phyloP scores from a whole-genome alignment of 345 rosid genomes.

The Linum lewisii region DNA sequence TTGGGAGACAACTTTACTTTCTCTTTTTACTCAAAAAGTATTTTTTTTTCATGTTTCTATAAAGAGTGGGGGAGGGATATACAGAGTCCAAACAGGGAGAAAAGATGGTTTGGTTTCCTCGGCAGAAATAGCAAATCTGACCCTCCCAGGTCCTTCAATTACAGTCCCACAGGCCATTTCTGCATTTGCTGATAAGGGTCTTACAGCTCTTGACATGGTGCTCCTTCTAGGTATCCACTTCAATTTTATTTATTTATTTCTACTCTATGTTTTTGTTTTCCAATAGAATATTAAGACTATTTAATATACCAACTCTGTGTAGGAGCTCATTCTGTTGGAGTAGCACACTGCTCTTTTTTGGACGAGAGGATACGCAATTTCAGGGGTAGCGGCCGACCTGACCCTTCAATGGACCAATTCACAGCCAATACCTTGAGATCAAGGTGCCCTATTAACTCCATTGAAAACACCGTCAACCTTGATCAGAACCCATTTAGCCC shows the following conservation, averaged over 20 bases:
- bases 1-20: no score
- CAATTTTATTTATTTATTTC: no score
- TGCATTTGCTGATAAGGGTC: not conserved
- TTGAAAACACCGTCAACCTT: constrained; percentile 21
- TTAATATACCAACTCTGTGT: not conserved
- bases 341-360: constrained; percentile 35
- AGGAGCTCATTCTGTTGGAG: constrained; percentile 54
- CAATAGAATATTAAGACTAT: no score
- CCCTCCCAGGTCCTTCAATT: constrained; percentile 23
- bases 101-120: constrained; percentile 27
- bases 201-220: not conserved
- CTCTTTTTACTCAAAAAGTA: no score
- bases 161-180: not conserved
- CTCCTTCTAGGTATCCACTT: not conserved
- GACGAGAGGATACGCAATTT: constrained; percentile 33
- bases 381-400: constrained; percentile 17
- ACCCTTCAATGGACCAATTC: constrained; percentile 31
- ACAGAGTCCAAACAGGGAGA: constrained; percentile 41
- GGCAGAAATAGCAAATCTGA: constrained; percentile 16
- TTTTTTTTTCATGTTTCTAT: no score
- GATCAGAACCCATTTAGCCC: constrained; percentile 21
- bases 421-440: constrained; percentile 16
- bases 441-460: constrained; percentile 23
- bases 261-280: no score
- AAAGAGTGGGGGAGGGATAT: constrained; percentile 32